Percentiles rank a stretch among this genome's conserved stretches.
Conservation (phyloP, 2,329 filamentous ascomycete species). For the Aspergillus brunneoviolaceus region DNA sequence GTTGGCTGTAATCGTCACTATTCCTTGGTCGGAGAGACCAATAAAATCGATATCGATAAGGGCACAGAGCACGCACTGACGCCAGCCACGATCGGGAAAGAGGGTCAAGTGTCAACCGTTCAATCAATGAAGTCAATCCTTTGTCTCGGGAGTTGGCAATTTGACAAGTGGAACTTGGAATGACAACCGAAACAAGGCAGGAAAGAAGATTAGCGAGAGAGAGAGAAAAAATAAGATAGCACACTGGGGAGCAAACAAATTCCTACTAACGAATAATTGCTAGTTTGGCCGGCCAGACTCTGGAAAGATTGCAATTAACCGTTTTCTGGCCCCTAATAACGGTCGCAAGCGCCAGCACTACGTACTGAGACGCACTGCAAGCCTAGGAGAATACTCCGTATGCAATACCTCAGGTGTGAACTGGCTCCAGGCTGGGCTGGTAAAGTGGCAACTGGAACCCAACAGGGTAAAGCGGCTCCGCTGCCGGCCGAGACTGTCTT, state of each 20-base stretch:
- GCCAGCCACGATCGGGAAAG: background rate
- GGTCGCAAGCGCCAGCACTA: no score
- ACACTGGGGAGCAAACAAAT: background rate
- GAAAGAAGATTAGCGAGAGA: background rate
- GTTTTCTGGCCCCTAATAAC: background rate
- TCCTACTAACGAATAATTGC: no score
- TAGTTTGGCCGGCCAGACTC: no score
- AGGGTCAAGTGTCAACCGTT: background rate
- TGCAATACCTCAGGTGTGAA: no score
- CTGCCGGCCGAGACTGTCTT: background rate
- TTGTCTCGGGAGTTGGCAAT: background rate
- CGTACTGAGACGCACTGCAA: no score
- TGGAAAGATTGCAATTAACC: background rate
- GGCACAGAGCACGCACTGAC: background rate
- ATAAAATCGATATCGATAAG: background rate
- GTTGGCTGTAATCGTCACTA: background rate
- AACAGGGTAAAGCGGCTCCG: background rate
- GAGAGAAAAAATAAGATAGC: background rate
- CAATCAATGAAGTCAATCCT: background rate
- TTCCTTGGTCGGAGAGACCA: background rate
- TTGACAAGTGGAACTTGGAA: background rate
- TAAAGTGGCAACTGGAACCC: no score
- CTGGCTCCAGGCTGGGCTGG: no score
- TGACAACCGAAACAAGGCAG: background rate
- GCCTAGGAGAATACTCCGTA: no score